Conservation (phyloP, 202 grass and related monocot species). For the Cymbopogon flexuosus region DNA sequence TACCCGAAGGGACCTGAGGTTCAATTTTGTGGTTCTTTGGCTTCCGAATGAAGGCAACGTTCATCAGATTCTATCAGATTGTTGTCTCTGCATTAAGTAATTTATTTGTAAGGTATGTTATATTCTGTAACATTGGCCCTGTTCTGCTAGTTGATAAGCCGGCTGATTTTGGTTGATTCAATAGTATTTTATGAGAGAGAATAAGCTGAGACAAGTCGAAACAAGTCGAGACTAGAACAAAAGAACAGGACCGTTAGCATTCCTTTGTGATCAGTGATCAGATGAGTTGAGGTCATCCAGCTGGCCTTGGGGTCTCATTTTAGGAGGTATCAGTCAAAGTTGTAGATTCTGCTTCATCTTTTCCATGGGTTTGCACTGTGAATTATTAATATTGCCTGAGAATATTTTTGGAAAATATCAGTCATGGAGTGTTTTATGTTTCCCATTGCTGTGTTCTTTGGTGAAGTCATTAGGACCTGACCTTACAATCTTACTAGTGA, state of each 20-base stretch:
- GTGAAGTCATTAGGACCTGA: neutral
- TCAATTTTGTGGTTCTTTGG: neutral
- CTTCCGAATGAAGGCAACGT: slow-evolving; percentile 9
- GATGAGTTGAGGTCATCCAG: neutral
- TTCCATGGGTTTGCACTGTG: neutral
- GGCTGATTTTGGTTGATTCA: too few relatives aligned
- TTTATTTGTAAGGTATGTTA: slow-evolving; percentile 16
- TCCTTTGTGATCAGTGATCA: neutral
- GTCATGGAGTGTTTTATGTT: neutral
- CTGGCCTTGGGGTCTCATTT: neutral
- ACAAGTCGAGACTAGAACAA: too few relatives aligned
- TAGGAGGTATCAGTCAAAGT: neutral
- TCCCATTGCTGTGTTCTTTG: neutral
- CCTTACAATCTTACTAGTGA: neutral
- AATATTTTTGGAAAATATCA: too few relatives aligned
- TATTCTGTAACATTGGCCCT: slow-evolving; percentile 18
- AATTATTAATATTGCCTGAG: too few relatives aligned
- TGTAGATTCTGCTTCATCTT: neutral
- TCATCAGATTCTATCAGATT: neutral
- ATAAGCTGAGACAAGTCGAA: too few relatives aligned
- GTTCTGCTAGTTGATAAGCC: too few relatives aligned
- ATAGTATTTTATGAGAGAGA: too few relatives aligned
- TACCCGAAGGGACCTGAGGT: slow-evolving; percentile 4
- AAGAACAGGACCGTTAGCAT: too few relatives aligned
- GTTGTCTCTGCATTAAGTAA: neutral